Conservation (phyloP, 2,329 filamentous ascomycete genomes). For the Pseudogymnoascus sp. region DNA sequence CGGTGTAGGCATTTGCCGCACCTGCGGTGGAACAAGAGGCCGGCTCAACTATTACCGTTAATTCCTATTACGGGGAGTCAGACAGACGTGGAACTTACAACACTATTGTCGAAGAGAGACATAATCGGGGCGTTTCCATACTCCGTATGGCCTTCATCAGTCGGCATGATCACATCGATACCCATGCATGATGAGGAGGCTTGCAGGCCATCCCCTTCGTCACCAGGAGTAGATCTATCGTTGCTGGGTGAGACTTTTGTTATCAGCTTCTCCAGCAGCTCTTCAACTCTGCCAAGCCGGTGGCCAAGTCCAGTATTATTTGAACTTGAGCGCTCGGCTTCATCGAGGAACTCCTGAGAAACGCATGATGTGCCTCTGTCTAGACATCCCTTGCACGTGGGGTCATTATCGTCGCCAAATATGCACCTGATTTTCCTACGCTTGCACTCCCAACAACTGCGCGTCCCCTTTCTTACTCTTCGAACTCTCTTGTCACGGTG, state of each 20-base stretch:
- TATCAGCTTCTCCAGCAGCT: conserved; percentile 23
- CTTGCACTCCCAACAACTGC: conserved; percentile 53
- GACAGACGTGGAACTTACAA: conserved; percentile 17
- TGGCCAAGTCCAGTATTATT: conserved; percentile 22
- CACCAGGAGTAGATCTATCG: not conserved
- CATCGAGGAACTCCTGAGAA: conserved; percentile 28
- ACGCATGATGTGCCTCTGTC: conserved; percentile 31
- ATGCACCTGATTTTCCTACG: conserved; percentile 46
- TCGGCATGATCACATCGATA: conserved; percentile 23
- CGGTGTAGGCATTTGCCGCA: conserved; percentile 19
- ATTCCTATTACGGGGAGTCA: not conserved
- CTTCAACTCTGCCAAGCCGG: conserved; percentile 26
- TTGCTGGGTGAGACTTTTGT: conserved; percentile 23
- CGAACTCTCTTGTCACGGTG: conserved; percentile 23
- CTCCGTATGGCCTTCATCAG: conserved; percentile 10
- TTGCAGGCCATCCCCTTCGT: not conserved
- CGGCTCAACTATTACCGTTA: conserved; percentile 6
- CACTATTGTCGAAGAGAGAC: conserved; percentile 26
- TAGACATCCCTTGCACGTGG: conserved; percentile 40
- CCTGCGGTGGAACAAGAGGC: not conserved
- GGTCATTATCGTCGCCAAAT: conserved; percentile 32
- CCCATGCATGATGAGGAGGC: conserved; percentile 19
- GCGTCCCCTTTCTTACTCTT: conserved; percentile 40
- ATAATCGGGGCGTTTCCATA: conserved; percentile 20
- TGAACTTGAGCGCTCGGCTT: conserved; percentile 21